Conservation (phyloP, 2,329 filamentous ascomycete genomes). For the Dactylellina cionopaga region DNA sequence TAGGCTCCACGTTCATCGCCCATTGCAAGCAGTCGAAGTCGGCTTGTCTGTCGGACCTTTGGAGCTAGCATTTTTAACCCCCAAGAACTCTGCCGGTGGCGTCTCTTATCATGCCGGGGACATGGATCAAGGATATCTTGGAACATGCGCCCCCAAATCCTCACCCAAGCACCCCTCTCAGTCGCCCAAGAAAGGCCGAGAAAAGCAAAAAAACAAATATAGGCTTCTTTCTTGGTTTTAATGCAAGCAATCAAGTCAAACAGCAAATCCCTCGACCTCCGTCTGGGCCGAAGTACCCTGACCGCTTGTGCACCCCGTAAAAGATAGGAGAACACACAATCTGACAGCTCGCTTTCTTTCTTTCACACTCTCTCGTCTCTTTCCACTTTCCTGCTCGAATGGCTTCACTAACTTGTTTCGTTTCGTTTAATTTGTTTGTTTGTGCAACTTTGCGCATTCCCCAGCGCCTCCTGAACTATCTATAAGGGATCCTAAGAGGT, state of each 20-base stretch:
- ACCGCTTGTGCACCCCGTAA: conserved; percentile 20
- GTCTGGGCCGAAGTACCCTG: conserved; percentile 28
- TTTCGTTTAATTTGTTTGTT: not conserved
- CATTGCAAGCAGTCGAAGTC: too few relatives aligned
- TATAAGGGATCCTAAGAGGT: too few relatives aligned
- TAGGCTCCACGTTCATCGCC: conserved; percentile 8
- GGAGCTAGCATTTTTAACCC: not conserved
- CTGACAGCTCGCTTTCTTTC: not conserved
- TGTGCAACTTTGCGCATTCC: not conserved
- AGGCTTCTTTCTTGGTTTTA: conserved; percentile 12
- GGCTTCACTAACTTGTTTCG: too few relatives aligned
- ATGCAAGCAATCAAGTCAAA: conserved; percentile 37
- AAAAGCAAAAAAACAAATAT: conserved; percentile 23
- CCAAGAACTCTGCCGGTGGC: conserved; percentile 36
- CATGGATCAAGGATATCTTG: conserved; percentile 41
- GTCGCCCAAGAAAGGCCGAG: conserved; percentile 6
- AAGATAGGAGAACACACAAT: conserved; percentile 1
- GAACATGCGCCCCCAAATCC: conserved; percentile 42
- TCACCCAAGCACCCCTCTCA: not conserved
- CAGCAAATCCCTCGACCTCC: conserved; percentile 52
- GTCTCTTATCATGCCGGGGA: conserved; percentile 51
- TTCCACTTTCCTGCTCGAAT: too few relatives aligned
- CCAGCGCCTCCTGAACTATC: conserved; percentile 7
- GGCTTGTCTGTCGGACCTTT: conserved; percentile 8
- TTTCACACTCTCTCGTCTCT: not conserved